Evolutionary conservation across 108 stramenopile genomes (phyloP).

Genomic region (Fragilariopsis cylindrus): DNA sequence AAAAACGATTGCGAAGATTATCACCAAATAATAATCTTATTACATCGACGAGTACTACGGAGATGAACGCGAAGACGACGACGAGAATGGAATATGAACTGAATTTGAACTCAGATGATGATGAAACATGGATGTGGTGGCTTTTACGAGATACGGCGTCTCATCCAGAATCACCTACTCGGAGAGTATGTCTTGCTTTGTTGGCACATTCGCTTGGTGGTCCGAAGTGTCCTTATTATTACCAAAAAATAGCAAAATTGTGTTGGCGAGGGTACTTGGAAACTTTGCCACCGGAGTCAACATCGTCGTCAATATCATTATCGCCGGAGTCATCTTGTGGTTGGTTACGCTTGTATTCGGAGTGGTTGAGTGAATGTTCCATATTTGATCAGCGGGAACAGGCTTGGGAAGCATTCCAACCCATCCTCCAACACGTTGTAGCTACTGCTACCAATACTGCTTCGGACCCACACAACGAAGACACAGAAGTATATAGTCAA

Average conservation of each 20-base stretch:
- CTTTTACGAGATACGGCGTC: background rate
- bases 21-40: background rate
- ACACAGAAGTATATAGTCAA: background rate
- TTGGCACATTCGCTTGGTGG: conserved; percentile 11
- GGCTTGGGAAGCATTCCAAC: conserved; percentile 10
- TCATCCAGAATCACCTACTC: background rate
- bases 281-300: background rate
- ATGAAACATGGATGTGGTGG: background rate
- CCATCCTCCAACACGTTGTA: background rate
- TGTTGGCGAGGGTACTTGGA: conserved; percentile 2
- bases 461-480: background rate
- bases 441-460: background rate
- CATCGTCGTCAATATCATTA: background rate
- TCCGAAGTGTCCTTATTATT: conserved; percentile 1
- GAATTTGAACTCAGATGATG: background rate
- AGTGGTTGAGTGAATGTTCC: conserved; percentile 18
- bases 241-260: background rate
- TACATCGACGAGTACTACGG: background rate
- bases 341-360: conserved; percentile 17
- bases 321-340: background rate
- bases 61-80: background rate
- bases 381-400: conserved; percentile 6
- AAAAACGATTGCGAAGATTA: background rate
- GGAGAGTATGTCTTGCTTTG: conserved; percentile 5
- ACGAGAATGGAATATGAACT: background rate